Evolutionary conservation across 1,284 basidiomycete genomes (phyloP).

Genomic region (Rhizopogon parksii): DNA sequence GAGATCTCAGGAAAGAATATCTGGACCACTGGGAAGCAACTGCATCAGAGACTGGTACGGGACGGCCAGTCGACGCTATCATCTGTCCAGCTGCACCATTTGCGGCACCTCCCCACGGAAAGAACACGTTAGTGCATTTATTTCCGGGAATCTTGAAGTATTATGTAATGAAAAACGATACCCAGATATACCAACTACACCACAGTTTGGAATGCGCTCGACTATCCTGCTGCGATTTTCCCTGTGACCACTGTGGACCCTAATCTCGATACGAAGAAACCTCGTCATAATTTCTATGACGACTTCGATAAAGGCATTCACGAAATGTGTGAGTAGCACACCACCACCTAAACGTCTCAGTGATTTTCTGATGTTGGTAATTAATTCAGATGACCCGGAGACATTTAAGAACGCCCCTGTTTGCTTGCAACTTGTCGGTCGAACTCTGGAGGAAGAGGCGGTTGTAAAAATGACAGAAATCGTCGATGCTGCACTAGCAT

Average conservation of each 20-base stretch:
- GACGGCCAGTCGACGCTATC: constrained; percentile 59
- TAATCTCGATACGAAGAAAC: constrained; percentile 36
- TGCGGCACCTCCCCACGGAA: constrained; percentile 49
- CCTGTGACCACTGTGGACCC: constrained; percentile 60
- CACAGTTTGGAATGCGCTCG: constrained; percentile 59
- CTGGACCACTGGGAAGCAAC: constrained; percentile 56
- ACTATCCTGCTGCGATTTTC: constrained; percentile 61
- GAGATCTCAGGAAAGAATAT: constrained; percentile 40
- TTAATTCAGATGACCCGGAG: constrained; percentile 46
- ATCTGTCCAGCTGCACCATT: constrained; percentile 50
- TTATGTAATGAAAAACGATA: background rate
- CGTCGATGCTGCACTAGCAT: constrained; percentile 37
- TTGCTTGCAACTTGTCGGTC: constrained; percentile 61
- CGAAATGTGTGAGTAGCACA: constrained; percentile 44
- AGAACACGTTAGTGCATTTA: constrained; percentile 33
- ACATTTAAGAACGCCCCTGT: constrained; percentile 57
- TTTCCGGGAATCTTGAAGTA: background rate
- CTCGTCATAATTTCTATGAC: constrained; percentile 39
- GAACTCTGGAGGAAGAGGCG: constrained; percentile 69
- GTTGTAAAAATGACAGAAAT: constrained; percentile 59
- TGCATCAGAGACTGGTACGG: constrained; percentile 41
- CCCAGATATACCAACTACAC: constrained; percentile 49
- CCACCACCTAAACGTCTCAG: background rate
- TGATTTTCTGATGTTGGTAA: background rate
- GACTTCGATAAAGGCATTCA: constrained; percentile 42